Evolutionary conservation across 2,329 filamentous ascomycete genomes (phyloP).

Genomic region (Alternaria triticimaculans): DNA sequence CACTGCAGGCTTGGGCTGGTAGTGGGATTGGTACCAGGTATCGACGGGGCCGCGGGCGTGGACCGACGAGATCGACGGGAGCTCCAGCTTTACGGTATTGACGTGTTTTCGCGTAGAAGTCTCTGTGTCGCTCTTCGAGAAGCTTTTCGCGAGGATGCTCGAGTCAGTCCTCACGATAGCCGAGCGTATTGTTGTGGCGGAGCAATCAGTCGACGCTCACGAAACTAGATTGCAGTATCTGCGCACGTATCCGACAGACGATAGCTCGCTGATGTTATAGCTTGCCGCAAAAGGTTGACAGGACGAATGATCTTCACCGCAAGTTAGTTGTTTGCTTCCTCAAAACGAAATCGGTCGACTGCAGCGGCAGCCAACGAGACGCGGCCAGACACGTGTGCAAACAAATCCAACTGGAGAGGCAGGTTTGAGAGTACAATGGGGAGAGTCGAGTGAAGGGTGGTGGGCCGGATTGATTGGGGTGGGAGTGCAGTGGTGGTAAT

Average conservation of each 20-base stretch:
- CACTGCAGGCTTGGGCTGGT: conserved; percentile 67
- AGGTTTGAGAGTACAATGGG: conserved; percentile 13
- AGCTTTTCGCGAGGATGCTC: conserved; percentile 19
- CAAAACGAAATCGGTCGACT: conserved; percentile 22
- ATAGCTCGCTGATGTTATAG: conserved; percentile 36
- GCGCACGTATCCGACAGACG: conserved; percentile 38
- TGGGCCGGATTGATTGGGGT: neutral
- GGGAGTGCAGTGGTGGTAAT: neutral
- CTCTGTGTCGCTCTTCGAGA: conserved; percentile 11
- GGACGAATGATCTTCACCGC: conserved; percentile 36
- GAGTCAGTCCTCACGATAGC: conserved; percentile 33
- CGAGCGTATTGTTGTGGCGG: conserved; percentile 26
- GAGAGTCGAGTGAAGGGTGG: neutral
- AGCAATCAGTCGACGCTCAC: conserved; percentile 29
- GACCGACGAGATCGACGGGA: conserved; percentile 84
- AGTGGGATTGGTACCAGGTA: conserved; percentile 73
- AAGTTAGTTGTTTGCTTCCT: conserved; percentile 47
- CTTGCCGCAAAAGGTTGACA: conserved; percentile 25
- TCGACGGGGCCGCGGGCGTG: conserved; percentile 80
- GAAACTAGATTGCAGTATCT: conserved; percentile 39
- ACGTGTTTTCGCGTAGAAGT: conserved; percentile 16
- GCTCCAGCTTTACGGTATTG: conserved; percentile 90
- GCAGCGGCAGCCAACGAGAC: conserved; percentile 33
- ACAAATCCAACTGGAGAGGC: conserved; percentile 25
- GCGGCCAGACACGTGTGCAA: conserved; percentile 41